A percentile compares a stretch with the other conserved stretches of the same genome.
Conservation (phyloP, 2,329 filamentous ascomycete genomes). For the Cryphonectria radicalis region DNA sequence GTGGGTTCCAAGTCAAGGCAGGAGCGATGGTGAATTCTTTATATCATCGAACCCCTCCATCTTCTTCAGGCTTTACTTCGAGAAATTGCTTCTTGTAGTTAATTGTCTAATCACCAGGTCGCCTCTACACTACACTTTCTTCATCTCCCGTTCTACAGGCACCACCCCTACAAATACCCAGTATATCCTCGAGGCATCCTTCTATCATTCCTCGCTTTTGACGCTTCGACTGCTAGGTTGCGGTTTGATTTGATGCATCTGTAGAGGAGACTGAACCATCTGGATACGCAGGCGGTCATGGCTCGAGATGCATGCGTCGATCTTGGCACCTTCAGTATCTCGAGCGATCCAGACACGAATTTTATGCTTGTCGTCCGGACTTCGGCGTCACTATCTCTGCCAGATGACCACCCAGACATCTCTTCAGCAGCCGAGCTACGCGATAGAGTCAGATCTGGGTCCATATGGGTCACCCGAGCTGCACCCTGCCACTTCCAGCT, state of each 20-base stretch:
- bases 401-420: background rate
- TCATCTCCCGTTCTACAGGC: background rate
- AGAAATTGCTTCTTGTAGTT: background rate
- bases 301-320: conserved; percentile 18
- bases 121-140: background rate
- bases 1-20: background rate
- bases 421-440: conserved; percentile 17
- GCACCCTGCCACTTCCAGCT: conserved; percentile 22
- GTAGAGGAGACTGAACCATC: too few relatives aligned
- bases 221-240: background rate
- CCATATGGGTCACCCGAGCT: conserved; percentile 25
- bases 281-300: conserved; percentile 9
- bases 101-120: background rate
- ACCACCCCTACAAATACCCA: background rate
- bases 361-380: conserved; percentile 19
- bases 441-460: conserved; percentile 22
- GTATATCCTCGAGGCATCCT: background rate
- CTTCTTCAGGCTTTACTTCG: background rate
- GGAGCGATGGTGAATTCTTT: background rate
- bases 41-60: background rate
- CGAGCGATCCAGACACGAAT: conserved; percentile 16
- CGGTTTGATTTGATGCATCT: background rate
- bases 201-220: background rate
- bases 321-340: conserved; percentile 24
- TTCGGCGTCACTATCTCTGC: conserved; percentile 16